Conservation (phyloP, 2,329 filamentous ascomycete genomes). For the Karstenula rhodostoma region DNA sequence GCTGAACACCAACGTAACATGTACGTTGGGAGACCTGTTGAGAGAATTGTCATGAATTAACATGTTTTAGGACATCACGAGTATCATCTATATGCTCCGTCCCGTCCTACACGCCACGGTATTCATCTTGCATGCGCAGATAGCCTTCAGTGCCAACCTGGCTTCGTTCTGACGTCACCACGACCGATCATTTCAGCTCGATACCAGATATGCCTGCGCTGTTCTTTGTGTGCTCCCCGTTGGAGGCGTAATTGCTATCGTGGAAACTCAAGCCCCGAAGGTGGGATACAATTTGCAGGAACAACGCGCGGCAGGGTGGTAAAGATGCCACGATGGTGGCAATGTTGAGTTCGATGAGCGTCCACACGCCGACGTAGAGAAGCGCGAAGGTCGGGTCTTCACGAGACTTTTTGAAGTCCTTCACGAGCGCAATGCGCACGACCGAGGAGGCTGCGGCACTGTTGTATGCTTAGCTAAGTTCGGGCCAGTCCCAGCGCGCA, state of each 20-base stretch:
- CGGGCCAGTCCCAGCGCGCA: neutral
- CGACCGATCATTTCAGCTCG: neutral
- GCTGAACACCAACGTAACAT: neutral
- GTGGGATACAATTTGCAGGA: neutral
- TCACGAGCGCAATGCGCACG: conserved; percentile 8
- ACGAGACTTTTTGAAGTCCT: conserved; percentile 1
- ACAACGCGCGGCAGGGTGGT: conserved; percentile 9
- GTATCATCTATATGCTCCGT: neutral
- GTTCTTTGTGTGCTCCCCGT: neutral
- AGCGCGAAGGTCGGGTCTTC: conserved; percentile 9
- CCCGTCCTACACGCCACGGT: neutral
- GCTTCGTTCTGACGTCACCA: neutral
- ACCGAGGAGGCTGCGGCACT: conserved; percentile 10
- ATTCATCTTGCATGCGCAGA: neutral
- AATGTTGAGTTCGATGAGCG: conserved; percentile 12
- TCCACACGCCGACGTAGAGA: conserved; percentile 14
- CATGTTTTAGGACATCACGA: neutral
- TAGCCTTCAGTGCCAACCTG: neutral
- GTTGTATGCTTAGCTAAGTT: conserved; percentile 6
- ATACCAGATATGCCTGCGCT: neutral
- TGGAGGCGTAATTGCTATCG: neutral
- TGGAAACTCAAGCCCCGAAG: neutral
- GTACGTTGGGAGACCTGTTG: neutral
- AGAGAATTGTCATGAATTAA: neutral
- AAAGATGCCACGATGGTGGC: conserved; percentile 12